Conservation (phyloP, 1,284 basidiomycete genomes). For the Cystobasidium pallidum region DNA sequence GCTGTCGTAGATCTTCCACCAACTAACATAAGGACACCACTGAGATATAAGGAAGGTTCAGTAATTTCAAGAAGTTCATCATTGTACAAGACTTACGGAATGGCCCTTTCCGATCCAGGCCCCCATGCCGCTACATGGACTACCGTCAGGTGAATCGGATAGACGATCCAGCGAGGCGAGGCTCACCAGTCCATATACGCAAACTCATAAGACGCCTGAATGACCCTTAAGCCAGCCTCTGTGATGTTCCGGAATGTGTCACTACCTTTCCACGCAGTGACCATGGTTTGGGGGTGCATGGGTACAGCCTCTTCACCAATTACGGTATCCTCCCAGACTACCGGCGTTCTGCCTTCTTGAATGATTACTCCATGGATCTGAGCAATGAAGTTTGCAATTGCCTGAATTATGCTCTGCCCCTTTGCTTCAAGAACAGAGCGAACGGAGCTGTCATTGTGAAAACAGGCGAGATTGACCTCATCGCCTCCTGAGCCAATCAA, state of each 20-base stretch:
- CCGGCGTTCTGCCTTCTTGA: slow-evolving; percentile 63
- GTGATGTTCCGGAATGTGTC: slow-evolving; percentile 66
- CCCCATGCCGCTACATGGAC: slow-evolving; percentile 67
- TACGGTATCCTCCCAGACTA: slow-evolving; percentile 77
- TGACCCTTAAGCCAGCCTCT: slow-evolving; percentile 65
- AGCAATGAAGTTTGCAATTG: slow-evolving; percentile 67
- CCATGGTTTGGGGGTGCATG: slow-evolving; percentile 64
- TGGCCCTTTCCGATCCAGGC: slow-evolving; percentile 67
- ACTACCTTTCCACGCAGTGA: slow-evolving; percentile 73
- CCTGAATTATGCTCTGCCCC: slow-evolving; percentile 66
- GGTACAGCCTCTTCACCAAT: slow-evolving; percentile 64
- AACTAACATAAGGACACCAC: slow-evolving; percentile 29
- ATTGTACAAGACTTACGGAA: slow-evolving; percentile 3
- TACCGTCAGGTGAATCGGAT: not conserved
- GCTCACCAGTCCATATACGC: slow-evolving; percentile 65
- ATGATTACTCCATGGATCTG: slow-evolving; percentile 62
- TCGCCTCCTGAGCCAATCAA: slow-evolving; percentile 81
- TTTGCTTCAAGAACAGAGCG: slow-evolving; percentile 61
- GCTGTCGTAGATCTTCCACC: slow-evolving; percentile 31
- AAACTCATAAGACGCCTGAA: slow-evolving; percentile 72
- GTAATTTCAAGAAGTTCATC: not conserved
- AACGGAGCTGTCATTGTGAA: slow-evolving; percentile 63
- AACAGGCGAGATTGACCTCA: slow-evolving; percentile 62
- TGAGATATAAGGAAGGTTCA: not conserved
- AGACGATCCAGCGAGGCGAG: slow-evolving; percentile 49